Conservation (phyloP, 2,329 filamentous ascomycete species). For the Fusarium tuaranense region DNA sequence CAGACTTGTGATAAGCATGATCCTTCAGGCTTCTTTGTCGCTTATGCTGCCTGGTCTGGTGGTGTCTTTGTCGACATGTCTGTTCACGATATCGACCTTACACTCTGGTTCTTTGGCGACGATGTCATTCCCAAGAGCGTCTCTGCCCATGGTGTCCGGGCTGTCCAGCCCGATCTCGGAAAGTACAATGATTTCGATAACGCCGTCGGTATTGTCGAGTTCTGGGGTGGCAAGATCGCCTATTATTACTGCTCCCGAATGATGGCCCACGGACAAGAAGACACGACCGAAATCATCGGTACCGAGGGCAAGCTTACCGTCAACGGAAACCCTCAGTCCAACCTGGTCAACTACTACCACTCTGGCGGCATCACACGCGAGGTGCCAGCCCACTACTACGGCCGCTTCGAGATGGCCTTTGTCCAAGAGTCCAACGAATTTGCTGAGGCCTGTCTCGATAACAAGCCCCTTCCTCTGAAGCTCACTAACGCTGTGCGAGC, state of each 20-base stretch:
- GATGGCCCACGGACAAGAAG: slow-evolving; percentile 77
- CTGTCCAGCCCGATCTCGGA: slow-evolving; percentile 44
- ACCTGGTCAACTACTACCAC: slow-evolving; percentile 25
- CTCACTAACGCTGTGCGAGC: slow-evolving; percentile 16
- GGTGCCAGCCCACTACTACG: slow-evolving; percentile 23
- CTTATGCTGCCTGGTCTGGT: slow-evolving; percentile 72
- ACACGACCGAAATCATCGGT: slow-evolving; percentile 75
- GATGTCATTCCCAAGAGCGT: slow-evolving; percentile 45
- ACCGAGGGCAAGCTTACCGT: slow-evolving; percentile 73
- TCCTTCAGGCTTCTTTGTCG: slow-evolving; percentile 74
- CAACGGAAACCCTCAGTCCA: slow-evolving; percentile 53
- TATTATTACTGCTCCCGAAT: slow-evolving; percentile 74
- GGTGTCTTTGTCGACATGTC: slow-evolving; percentile 80
- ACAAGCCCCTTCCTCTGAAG: slow-evolving; percentile 46
- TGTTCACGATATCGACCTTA: slow-evolving; percentile 71
- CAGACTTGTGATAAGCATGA: slow-evolving; percentile 77
- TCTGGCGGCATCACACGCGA: slow-evolving; percentile 13
- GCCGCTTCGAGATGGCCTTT: slow-evolving; percentile 25
- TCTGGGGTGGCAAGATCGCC: slow-evolving; percentile 71
- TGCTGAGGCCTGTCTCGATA: slow-evolving; percentile 15
- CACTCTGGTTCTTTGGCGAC: slow-evolving; percentile 49
- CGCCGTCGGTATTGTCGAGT: slow-evolving; percentile 70
- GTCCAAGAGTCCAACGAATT: slow-evolving; percentile 25
- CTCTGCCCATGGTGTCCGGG: slow-evolving; percentile 45
- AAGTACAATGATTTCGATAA: slow-evolving; percentile 48